A percentile compares a stretch with the other conserved stretches of the same genome.
Conservation (phyloP, 345 rosid genomes). For the Corchorus olitorius region DNA sequence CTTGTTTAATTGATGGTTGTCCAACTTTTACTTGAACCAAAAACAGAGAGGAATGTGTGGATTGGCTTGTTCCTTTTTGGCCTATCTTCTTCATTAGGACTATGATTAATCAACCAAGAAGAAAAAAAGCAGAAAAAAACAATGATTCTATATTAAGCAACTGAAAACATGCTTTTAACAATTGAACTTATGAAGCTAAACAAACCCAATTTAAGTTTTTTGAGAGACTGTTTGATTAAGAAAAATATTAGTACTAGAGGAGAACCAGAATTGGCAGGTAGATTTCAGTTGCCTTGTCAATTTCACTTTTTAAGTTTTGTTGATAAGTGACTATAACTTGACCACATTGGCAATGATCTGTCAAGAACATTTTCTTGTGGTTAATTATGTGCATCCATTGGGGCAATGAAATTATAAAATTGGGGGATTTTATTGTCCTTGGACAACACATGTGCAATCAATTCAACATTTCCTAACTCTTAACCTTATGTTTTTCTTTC, state of each 20-base stretch:
- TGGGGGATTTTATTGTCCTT: not conserved
- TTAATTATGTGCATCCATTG: not conserved
- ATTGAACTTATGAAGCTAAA: not conserved
- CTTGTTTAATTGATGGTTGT: not conserved
- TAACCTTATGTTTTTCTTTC: not conserved
- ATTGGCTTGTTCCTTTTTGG: not conserved
- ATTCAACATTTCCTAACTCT: not conserved
- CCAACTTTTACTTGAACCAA: not conserved
- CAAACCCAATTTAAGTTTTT: not conserved
- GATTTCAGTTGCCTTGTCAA: not conserved
- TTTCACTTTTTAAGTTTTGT: not conserved
- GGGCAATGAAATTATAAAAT: not conserved
- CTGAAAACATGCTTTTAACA: not conserved
- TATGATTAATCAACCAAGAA: not conserved
- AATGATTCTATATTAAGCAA: not conserved
- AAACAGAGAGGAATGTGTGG: not conserved
- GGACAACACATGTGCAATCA: not conserved
- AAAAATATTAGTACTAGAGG: too few species aligned
- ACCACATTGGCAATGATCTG: not conserved
- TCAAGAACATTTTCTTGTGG: conserved; percentile 4
- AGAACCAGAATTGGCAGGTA: not conserved
- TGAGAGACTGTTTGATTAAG: not conserved
- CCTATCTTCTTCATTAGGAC: not conserved
- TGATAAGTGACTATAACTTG: not conserved
- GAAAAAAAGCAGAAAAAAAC: not conserved